Evolutionary conservation across 2,329 filamentous ascomycete species (phyloP).

Genomic region (Tolypocladium endophyticum): DNA sequence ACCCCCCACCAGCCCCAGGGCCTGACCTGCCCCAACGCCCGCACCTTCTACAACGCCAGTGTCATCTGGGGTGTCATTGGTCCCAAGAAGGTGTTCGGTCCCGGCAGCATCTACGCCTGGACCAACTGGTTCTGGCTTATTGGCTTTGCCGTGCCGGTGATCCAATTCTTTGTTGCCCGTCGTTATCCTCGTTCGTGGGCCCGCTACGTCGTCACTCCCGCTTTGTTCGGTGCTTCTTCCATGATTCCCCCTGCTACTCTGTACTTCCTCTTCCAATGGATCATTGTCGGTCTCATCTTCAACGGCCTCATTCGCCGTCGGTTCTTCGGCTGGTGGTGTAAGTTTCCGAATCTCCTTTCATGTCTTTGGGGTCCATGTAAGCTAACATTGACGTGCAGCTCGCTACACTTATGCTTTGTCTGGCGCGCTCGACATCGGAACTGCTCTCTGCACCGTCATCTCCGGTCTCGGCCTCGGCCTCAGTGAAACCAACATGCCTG

Average conservation of each 20-base stretch:
- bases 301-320: constrained; percentile 40
- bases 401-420: constrained; percentile 49
- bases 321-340: constrained; percentile 44
- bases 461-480: constrained; percentile 36
- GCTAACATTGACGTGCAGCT: constrained; percentile 2
- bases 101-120: constrained; percentile 31
- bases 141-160: constrained; percentile 34
- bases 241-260: constrained; percentile 45
- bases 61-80: constrained; percentile 53
- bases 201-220: constrained; percentile 40
- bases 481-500: constrained; percentile 30
- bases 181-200: constrained; percentile 33
- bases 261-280: constrained; percentile 44
- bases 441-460: constrained; percentile 45
- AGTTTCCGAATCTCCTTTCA: constrained; percentile 13
- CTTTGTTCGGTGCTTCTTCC: constrained; percentile 39
- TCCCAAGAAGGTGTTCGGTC: constrained; percentile 20
- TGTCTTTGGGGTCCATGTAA: too few species aligned
- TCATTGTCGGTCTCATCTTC: constrained; percentile 43
- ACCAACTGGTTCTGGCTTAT: constrained; percentile 47
- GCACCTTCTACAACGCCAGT: constrained; percentile 50
- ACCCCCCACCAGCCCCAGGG: constrained; percentile 32
- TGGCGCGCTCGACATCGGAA: constrained; percentile 47
- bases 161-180: constrained; percentile 37
- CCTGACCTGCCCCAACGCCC: constrained; percentile 45